These are phyloP conservation scores for Neonectria faginata DNA, from an alignment of 2,329 filamentous ascomycete genomes.

Conservation along the genomic window DNA sequence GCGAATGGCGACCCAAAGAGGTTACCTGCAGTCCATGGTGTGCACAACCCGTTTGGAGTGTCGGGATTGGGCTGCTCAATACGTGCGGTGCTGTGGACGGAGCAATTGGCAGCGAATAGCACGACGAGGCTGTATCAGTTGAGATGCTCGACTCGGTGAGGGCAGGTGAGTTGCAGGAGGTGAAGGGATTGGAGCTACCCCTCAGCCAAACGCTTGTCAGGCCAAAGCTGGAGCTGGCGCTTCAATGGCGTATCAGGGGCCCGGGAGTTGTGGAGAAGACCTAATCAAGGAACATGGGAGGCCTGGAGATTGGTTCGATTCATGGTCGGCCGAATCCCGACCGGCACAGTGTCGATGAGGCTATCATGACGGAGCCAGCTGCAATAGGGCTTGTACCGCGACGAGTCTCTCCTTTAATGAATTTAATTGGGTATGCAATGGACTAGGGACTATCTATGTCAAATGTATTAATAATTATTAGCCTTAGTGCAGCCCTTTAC, in stretches of 20 bases:
- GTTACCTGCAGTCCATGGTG: background rate
- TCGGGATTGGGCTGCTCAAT: too few relatives aligned
- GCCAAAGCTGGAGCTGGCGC: conserved; percentile 10
- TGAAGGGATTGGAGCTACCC: conserved; percentile 15
- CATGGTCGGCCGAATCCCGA: background rate
- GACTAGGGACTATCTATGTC: too few relatives aligned
- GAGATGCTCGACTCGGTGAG: conserved; percentile 1
- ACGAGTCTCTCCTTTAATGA: background rate
- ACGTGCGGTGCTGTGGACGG: background rate
- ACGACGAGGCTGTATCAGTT: background rate
- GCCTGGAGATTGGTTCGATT: conserved; percentile 1
- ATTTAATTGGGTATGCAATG: too few relatives aligned
- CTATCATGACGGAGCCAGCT: background rate
- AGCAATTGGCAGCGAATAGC: background rate
- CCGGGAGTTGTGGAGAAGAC: conserved; percentile 25
- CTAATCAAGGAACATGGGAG: background rate
- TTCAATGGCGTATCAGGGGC: conserved; percentile 14
- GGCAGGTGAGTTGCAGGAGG: background rate
- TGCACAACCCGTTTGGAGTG: background rate
- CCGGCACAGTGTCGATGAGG: background rate
- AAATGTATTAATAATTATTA: too few relatives aligned
- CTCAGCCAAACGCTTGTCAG: conserved; percentile 12
- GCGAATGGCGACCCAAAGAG: conserved; percentile 7
- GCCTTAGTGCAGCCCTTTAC: too few relatives aligned
- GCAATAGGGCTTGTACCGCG: background rate